phyloP scores from a whole-genome alignment of 371 early-diverging fungal species.

The Fennellomyces sp. region DNA sequence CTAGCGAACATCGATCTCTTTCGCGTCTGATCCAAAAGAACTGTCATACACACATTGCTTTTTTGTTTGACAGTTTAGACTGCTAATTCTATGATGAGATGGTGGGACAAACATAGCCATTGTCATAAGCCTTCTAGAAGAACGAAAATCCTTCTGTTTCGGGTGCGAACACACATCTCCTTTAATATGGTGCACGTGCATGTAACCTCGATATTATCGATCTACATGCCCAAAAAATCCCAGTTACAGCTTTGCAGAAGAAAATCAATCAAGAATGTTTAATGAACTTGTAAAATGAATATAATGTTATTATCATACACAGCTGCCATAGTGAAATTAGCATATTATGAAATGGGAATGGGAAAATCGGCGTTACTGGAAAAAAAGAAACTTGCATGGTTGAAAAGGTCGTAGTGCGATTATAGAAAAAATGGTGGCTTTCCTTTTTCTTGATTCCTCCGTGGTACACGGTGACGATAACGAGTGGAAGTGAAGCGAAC shows the following conservation, averaged over 20 bases:
- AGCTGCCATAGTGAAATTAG: not conserved
- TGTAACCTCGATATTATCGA: not conserved
- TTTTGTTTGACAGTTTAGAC: not conserved
- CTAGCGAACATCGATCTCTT: too few relatives aligned
- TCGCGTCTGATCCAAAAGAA: too few relatives aligned
- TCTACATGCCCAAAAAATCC: not conserved
- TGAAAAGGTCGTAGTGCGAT: not conserved
- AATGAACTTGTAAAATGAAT: slow-evolving; percentile 2
- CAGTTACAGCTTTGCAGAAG: too few relatives aligned
- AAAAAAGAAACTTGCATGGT: slow-evolving; percentile 3
- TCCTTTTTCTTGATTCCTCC: slow-evolving; percentile 1
- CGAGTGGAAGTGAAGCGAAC: not conserved
- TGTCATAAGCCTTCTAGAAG: not conserved
- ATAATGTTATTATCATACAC: not conserved
- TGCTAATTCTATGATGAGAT: not conserved
- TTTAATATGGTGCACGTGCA: not conserved
- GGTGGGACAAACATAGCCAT: not conserved
- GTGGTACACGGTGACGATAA: not conserved
- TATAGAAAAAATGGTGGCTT: not conserved
- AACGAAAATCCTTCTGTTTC: not conserved
- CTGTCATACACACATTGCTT: not conserved
- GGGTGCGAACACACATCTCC: not conserved
- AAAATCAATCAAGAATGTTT: not conserved
- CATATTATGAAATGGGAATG: not conserved
- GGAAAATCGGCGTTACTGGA: not conserved